Evolutionary conservation across 139 green algal genomes (phyloP).

Genomic region (Chlamydomonas incerta): DNA sequence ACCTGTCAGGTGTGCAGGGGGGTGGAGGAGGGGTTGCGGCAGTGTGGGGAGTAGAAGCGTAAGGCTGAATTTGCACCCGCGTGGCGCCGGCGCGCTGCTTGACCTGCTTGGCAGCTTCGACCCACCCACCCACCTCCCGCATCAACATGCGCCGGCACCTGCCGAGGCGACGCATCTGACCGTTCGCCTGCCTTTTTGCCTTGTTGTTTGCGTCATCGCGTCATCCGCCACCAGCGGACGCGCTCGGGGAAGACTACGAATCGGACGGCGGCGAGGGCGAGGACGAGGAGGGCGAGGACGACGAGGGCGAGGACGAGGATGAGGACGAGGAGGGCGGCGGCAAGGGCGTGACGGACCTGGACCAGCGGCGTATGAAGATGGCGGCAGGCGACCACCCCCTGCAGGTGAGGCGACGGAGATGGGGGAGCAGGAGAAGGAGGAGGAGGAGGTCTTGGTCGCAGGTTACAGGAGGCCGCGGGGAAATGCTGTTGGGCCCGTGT

Average conservation of each 20-base stretch:
- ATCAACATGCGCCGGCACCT: too few relatives aligned
- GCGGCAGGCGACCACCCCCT: conserved; percentile 82
- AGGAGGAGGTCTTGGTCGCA: too few relatives aligned
- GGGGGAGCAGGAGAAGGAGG: background rate
- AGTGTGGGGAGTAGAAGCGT: too few relatives aligned
- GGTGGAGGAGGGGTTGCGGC: background rate
- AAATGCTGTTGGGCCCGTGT: too few relatives aligned
- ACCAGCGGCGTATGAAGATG: conserved; percentile 63
- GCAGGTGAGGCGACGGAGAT: conserved; percentile 50
- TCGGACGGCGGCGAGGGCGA: conserved; percentile 2
- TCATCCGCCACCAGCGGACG: conserved; percentile 55
- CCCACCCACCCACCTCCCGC: too few relatives aligned
- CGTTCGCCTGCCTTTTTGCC: too few relatives aligned
- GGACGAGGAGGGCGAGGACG: conserved; percentile 62
- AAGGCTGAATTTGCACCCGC: too few relatives aligned
- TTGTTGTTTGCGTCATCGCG: too few relatives aligned
- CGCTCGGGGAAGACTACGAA: conserved; percentile 59
- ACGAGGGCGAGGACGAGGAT: conserved; percentile 50
- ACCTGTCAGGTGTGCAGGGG: conserved; percentile 10
- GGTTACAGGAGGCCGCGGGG: too few relatives aligned
- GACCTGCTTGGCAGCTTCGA: too few relatives aligned
- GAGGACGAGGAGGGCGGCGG: conserved; percentile 51
- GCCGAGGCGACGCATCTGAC: too few relatives aligned
- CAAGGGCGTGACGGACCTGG: conserved; percentile 48
- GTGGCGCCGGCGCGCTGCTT: too few relatives aligned